Percentiles rank a stretch among this genome's conserved stretches.
Conservation (phyloP, 2,329 filamentous ascomycete species). For the Penicillium glabrum region DNA sequence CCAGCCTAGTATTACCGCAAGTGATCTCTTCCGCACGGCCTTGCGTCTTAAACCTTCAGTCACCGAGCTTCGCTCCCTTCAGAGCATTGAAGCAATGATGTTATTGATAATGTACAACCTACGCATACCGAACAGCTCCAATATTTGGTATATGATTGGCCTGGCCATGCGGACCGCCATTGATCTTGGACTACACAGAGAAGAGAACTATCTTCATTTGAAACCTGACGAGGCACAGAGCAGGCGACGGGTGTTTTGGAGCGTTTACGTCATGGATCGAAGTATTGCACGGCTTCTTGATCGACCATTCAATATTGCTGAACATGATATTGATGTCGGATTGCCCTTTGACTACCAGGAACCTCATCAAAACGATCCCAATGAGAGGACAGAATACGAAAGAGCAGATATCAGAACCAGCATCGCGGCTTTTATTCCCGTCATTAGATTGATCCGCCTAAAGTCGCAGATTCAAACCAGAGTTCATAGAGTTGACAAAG, state of each 20-base stretch:
- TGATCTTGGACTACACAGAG: slow-evolving; percentile 23
- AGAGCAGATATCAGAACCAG: neutral
- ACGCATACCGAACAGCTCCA: slow-evolving; percentile 19
- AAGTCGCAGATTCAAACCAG: slow-evolving; percentile 12
- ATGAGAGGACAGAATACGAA: neutral
- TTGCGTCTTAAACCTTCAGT: slow-evolving; percentile 8
- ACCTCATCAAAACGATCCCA: neutral
- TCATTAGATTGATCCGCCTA: slow-evolving; percentile 13
- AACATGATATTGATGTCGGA: slow-evolving; percentile 32
- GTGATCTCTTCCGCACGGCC: slow-evolving; percentile 11
- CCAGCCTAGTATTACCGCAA: slow-evolving; percentile 8
- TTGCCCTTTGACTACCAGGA: slow-evolving; percentile 15
- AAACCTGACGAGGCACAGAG: slow-evolving; percentile 8
- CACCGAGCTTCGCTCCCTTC: slow-evolving; percentile 4
- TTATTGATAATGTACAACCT: slow-evolving; percentile 23
- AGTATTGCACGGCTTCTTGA: slow-evolving; percentile 28
- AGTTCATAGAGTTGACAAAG: slow-evolving; percentile 14
- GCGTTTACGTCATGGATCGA: slow-evolving; percentile 30
- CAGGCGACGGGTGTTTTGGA: slow-evolving; percentile 30
- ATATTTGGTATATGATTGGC: slow-evolving; percentile 24
- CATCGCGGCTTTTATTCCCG: slow-evolving; percentile 6
- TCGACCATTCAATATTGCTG: slow-evolving; percentile 31
- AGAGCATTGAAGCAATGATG: slow-evolving; percentile 21
- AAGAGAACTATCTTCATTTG: slow-evolving; percentile 15
- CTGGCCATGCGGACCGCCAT: slow-evolving; percentile 25